A percentile compares a stretch with the other conserved stretches of the same genome.
phyloP scores from a whole-genome alignment of 1,139 yeast genomes.

The Lodderomyces parapsilosis region DNA sequence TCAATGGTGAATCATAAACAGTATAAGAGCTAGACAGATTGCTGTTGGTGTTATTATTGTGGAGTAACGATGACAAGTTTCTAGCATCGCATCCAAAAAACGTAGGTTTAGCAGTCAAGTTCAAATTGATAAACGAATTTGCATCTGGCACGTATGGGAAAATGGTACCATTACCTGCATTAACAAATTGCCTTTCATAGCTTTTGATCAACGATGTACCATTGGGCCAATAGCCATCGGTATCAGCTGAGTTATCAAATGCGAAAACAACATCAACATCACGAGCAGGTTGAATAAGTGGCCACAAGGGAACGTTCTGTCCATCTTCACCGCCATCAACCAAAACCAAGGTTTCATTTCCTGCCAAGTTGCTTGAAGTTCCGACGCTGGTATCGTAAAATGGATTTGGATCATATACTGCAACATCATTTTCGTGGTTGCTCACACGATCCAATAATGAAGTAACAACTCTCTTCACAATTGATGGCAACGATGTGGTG shows the following conservation, averaged over 20 bases:
- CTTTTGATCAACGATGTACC: conserved; percentile 44
- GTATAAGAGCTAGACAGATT: conserved; percentile 23
- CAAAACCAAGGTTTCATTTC: conserved; percentile 36
- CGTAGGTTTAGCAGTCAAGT: conserved; percentile 65
- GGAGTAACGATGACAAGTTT: conserved; percentile 53
- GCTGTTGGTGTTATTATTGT: conserved; percentile 17
- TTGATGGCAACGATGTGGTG: conserved; percentile 51
- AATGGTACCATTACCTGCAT: conserved; percentile 60
- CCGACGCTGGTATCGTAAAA: conserved; percentile 47
- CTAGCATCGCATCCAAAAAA: conserved; percentile 84
- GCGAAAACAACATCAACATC: conserved; percentile 45
- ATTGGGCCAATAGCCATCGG: conserved; percentile 40
- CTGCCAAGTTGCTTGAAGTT: conserved; percentile 22
- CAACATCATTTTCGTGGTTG: conserved; percentile 42
- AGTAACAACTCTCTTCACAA: conserved; percentile 41
- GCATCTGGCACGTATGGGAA: conserved; percentile 89
- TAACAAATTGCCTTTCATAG: conserved; percentile 66
- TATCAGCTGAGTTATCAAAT: conserved; percentile 51
- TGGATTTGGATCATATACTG: conserved; percentile 53
- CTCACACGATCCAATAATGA: conserved; percentile 48
- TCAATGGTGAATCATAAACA: conserved; percentile 69
- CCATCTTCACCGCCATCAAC: conserved; percentile 48
- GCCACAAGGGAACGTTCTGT: conserved; percentile 41
- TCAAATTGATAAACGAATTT: conserved; percentile 58
- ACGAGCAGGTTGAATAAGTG: conserved; percentile 39